These are phyloP conservation scores for Endotrypanum monterogeii DNA, from an alignment of 208 protist species.

Conservation along the genomic window DNA sequence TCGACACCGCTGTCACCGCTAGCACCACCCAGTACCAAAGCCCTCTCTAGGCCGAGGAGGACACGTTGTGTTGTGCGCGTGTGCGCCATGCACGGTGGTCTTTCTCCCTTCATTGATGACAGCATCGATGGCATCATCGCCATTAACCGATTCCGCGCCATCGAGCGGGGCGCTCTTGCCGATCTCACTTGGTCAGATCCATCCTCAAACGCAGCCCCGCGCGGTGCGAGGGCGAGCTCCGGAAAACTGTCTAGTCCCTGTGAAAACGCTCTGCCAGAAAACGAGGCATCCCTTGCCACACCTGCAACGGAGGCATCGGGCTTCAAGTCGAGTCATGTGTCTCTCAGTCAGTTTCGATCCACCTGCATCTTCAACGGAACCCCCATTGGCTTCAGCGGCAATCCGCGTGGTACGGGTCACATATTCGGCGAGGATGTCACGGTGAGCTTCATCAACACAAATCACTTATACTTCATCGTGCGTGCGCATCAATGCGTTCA, in stretches of 20 bases:
- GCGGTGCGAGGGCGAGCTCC: not conserved
- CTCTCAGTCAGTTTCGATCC: constrained; percentile 30
- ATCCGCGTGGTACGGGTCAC: constrained; percentile 98
- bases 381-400: constrained; percentile 95
- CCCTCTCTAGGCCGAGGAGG: constrained; percentile 8
- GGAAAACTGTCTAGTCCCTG: too few species aligned
- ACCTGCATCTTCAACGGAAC: constrained; percentile 35
- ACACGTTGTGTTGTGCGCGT: constrained; percentile 60
- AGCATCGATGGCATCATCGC: constrained; percentile 95
- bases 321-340: constrained; percentile 26
- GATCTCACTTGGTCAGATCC: constrained; percentile 99
- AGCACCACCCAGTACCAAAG: constrained; percentile 1
- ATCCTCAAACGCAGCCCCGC: constrained; percentile 16
- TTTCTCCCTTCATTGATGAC: constrained; percentile 96
- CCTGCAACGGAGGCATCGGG: not conserved
- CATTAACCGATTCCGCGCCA: constrained; percentile 90
- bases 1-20: not conserved
- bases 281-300: constrained; percentile 5
- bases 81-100: constrained; percentile 98
- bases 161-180: constrained; percentile 98
- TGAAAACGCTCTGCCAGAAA: not conserved
- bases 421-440: constrained; percentile 99
- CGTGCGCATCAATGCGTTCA: constrained; percentile 98
- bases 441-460: constrained; percentile 95
- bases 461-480: constrained; percentile 97